These are phyloP conservation scores for Lanmaoa pseudosensibilis DNA, from an alignment of 768 basidiomycete genomes.

Conservation along the genomic window DNA sequence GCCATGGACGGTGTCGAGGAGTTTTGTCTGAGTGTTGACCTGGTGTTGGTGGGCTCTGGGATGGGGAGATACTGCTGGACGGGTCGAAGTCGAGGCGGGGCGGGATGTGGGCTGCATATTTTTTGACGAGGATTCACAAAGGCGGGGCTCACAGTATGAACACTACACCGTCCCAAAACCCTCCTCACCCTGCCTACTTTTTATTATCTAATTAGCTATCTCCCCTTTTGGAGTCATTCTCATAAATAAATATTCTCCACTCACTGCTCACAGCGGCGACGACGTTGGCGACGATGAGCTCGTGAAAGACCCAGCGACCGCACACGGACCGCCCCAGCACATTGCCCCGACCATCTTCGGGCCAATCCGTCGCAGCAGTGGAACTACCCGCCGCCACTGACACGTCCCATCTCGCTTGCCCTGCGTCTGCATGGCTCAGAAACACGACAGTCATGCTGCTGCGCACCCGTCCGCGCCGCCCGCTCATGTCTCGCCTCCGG, in stretches of 20 bases:
- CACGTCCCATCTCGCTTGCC: constrained; percentile 6
- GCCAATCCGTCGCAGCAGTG: not conserved
- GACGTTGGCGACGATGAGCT: constrained; percentile 27
- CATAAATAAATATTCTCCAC: constrained; percentile 15
- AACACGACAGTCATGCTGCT: constrained; percentile 21
- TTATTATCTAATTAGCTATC: constrained; percentile 32
- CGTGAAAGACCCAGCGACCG: constrained; percentile 21
- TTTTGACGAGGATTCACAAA: constrained; percentile 25
- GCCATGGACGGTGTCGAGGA: constrained; percentile 77
- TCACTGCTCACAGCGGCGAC: constrained; percentile 8
- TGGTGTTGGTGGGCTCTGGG: constrained; percentile 43
- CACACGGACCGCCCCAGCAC: constrained; percentile 8
- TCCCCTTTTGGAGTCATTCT: constrained; percentile 9
- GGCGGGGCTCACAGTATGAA: constrained; percentile 9
- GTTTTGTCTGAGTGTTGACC: constrained; percentile 75
- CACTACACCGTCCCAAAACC: not conserved
- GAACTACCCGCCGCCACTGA: not conserved
- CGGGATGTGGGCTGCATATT: constrained; percentile 57
- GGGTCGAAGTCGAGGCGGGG: constrained; percentile 61
- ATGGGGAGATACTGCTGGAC: constrained; percentile 56
- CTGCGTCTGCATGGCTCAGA: constrained; percentile 30
- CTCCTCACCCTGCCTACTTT: not conserved
- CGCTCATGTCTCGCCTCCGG: constrained; percentile 24
- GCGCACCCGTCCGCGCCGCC: constrained; percentile 11
- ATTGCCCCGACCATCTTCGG: not conserved